phyloP scores from a whole-genome alignment of 768 basidiomycete genomes.

The Gloeostereum incarnatum region DNA sequence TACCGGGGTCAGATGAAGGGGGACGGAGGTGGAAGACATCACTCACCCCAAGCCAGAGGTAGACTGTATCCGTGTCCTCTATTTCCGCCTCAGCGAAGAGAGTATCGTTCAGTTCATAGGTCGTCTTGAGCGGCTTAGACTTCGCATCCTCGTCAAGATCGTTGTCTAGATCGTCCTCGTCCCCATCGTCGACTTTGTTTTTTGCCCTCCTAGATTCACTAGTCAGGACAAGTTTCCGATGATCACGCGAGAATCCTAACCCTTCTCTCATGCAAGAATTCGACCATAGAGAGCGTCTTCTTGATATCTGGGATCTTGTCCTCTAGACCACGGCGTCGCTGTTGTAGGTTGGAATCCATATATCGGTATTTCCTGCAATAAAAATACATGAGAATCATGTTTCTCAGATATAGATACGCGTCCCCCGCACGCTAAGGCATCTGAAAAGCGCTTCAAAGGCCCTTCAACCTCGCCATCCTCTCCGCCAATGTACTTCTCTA shows the following conservation, averaged over 20 bases:
- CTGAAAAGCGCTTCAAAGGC: constrained; percentile 76
- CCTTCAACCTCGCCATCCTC: constrained; percentile 70
- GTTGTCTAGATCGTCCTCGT: constrained; percentile 47
- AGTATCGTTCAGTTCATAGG: constrained; percentile 95
- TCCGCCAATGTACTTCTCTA: constrained; percentile 79
- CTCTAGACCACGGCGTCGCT: constrained; percentile 70
- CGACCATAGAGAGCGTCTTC: constrained; percentile 87
- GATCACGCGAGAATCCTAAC: constrained; percentile 29
- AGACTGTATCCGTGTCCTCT: constrained; percentile 82
- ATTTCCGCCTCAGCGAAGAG: constrained; percentile 88
- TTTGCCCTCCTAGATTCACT: constrained; percentile 47
- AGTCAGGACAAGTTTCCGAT: neutral
- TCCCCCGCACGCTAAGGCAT: constrained; percentile 80
- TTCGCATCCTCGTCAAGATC: constrained; percentile 39
- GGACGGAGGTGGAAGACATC: constrained; percentile 1
- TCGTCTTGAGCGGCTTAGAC: constrained; percentile 58
- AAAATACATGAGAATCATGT: constrained; percentile 11
- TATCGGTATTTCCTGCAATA: constrained; percentile 89
- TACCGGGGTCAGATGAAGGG: constrained; percentile 17
- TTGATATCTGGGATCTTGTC: constrained; percentile 96
- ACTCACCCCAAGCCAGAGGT: constrained; percentile 91
- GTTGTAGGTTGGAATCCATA: constrained; percentile 84
- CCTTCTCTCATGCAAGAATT: constrained; percentile 63
- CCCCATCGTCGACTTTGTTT: constrained; percentile 27
- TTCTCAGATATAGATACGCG: constrained; percentile 20